Base-by-base conservation (phyloP, 208 protist species). In the Ichthyophonus hoferi region DNA sequence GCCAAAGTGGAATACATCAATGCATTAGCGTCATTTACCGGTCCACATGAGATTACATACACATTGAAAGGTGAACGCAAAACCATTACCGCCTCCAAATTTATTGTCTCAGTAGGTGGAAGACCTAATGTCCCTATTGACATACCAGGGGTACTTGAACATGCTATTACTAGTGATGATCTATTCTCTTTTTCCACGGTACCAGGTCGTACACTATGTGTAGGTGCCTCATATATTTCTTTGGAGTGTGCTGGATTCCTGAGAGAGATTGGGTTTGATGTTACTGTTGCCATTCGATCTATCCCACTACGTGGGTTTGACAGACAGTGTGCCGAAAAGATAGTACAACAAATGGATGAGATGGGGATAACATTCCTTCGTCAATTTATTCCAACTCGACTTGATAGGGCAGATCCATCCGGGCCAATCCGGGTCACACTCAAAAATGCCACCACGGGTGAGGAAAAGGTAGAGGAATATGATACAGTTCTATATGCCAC, bases 201-300 rank as follows among this genome's bases (percentile, higher is more conserved):
- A 43, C 96, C 96, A 17, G 96, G 96, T 37, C 95, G 96, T 87
- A 96, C 94, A 50, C 86, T 95, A 24, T 90, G 86, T 39, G 91
- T 98, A 31, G 96, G 96, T 42, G 96, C 96, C 31, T 95, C 92
- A 24, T 98, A 98, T 87, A 93, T 98, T 41, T 94, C 96, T 12
- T 90, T 98, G 1, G 96, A 98, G 90, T 97, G 95, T 90, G 96
- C 96, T 1, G 96, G 96, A 38, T 97, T 97, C 79, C 90, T 97
- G 14, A 90, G 79, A 14, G 93, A 79, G 1, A 40, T 98, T 2
- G 96, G 96, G 38, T 95, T 92, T 88, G 93, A 96, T 81, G 93
- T 92, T 1, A 96, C 94, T 12, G 95, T 98, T 0, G 94, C 97
- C 91, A 92, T 96, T 43, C 90, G 96, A 42, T 96, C 94, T 0